Base-by-base conservation (phyloP, 257 asterid genomes). In the Rauvolfia tetraphylla region DNA sequence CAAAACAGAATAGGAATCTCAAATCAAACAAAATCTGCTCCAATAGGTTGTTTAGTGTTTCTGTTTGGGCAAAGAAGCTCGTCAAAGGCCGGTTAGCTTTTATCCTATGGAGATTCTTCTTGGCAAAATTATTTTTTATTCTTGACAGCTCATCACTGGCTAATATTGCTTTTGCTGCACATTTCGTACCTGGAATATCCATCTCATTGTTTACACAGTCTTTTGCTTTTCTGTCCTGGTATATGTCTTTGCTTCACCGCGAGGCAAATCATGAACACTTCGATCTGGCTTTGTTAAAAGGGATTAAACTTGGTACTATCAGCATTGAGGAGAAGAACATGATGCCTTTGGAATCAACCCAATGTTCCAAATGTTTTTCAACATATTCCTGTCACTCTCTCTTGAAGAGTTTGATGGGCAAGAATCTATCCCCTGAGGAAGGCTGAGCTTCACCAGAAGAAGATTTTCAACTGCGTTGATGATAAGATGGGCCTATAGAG, bases 401-500 rank as follows among this genome's bases (percentile, higher is more conserved):
- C 22, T 51, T 11, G 1, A 9, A 51, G 22, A 39, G 73, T 61
- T 58, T 38, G 62, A 66, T 22, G 31, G 72, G 49, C 33, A 38
- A 39, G 72, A 67, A 73, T 66, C 39, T 73, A 54, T 65, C 75
- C 82, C 36, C 18, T 25, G 25, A 56, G 63, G 63, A 56, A 5
- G 36, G 71, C 71, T 71, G 41, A 29, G 58, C 57, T 41, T 62
- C 68, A 25, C 69, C 39, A 38, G 48, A 27, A 48, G 42, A 71
- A 27, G 69, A 74, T 38, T 58, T 58, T 12, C n/a, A 10, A 53
- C 44, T 38, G 46, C 27, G 51, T 66, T 73, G 82, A 51, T 73
- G 79, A 73, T 79, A 65, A 67, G 69, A 54, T 74, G 82, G 56
- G 58, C 82, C 82, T 66, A 79, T 78, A 49, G 58, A 6, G 71